Evolutionary conservation across 1,139 yeast genomes (phyloP), one percentile per base, ranked within the genome.

Genomic region (Saccharomyces hybrid): DNA sequence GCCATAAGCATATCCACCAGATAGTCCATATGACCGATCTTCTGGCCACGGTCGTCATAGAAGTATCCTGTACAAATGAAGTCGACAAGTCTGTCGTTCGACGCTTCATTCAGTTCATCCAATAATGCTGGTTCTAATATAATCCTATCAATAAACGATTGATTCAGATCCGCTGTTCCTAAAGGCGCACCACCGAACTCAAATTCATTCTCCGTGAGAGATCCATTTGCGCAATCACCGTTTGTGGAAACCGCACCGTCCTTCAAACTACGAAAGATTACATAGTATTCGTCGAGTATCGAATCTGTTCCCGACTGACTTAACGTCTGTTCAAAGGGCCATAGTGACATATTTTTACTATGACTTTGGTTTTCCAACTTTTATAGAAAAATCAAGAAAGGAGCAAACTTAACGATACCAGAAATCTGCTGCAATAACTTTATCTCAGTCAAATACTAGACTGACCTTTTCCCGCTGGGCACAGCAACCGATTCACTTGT

Each of bases 131-230:
- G 72, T 49, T 83, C 83, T 59, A 83, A 86, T 79, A 85, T 78
- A 13, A 85, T 79, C 1, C 83, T 77, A 66, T 84, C 88, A 2
- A 89, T 83, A 51, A 84, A 76, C 1, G 85, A 81, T 46, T 62
- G 67, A 38, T 65, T 86, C 80, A 84, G 84, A 3, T 38, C 44
- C 0, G n/a, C 11, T 14, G 6, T 38, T 9, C 11, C 44, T 9
- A 13, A 13, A 20, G 44, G 6, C 11, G 5, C 44, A 13, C 2
- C 5, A 20, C n/a, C n/a, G 11, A 38, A 16, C 13, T 38, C 25
- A 3, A 13, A 38, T 6, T 38, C 13, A 3, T 13, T 4, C 25
- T 38, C 44, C n/a, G 13, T 38, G 6, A 11, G 6, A 16, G 44
- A 7, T 11, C 5, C 13, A 46, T 34, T 34, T 25, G 32, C 27